Conservation (phyloP, 192 early-diverging fungal genomes). For the Coemansia sp. region DNA sequence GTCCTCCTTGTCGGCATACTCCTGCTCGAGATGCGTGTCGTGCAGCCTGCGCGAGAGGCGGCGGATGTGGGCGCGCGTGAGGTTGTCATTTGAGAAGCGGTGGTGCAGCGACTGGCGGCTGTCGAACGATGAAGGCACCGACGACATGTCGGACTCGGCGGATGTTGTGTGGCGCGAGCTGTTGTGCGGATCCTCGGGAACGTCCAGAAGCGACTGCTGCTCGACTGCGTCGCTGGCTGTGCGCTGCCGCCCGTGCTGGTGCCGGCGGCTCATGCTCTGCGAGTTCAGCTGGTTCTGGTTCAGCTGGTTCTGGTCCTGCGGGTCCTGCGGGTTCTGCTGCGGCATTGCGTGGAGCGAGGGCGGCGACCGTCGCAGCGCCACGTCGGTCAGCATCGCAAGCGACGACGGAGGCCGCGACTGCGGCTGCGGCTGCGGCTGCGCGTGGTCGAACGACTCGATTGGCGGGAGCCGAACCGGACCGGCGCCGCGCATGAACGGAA, state of each 20-base stretch:
- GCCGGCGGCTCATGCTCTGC: not conserved
- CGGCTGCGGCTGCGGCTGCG: slow-evolving; percentile 18
- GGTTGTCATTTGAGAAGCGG: not conserved
- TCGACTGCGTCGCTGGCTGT: slow-evolving; percentile 1
- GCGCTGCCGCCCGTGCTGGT: slow-evolving; percentile 1
- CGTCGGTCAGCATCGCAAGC: slow-evolving; percentile 28
- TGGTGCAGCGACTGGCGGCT: slow-evolving; percentile 11
- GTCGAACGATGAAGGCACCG: slow-evolving; percentile 16
- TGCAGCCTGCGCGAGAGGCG: slow-evolving; percentile 20
- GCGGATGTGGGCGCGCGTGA: slow-evolving; percentile 13
- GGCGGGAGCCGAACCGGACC: slow-evolving; percentile 45
- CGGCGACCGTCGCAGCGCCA: slow-evolving; percentile 15
- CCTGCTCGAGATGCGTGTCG: slow-evolving; percentile 30
- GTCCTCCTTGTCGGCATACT: not conserved
- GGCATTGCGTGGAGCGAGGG: not conserved
- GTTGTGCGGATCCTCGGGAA: slow-evolving; percentile 7
- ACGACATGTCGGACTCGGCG: slow-evolving; percentile 16
- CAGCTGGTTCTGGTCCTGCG: too few relatives aligned
- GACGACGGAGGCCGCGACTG: slow-evolving; percentile 17
- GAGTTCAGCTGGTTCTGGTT: too few relatives aligned
- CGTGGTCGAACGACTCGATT: slow-evolving; percentile 45
- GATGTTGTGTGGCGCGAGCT: slow-evolving; percentile 13
- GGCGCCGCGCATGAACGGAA: not conserved
- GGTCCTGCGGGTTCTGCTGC: too few relatives aligned
- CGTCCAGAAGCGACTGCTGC: slow-evolving; percentile 17